Evolutionary conservation across 371 early-diverging fungal species (phyloP).

Genomic region (Mortierella sp.): DNA sequence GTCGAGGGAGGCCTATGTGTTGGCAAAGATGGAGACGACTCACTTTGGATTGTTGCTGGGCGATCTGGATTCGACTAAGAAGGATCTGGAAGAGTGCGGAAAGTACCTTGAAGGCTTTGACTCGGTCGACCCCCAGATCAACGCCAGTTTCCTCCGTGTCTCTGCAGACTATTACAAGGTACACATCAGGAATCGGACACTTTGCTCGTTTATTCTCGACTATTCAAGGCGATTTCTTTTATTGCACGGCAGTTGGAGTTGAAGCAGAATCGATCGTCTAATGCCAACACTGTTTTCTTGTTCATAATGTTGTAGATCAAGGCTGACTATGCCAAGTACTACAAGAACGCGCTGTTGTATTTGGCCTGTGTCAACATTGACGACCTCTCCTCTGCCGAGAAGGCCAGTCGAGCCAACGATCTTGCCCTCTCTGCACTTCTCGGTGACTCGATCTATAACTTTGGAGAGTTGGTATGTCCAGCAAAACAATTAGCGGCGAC

Average conservation of each 20-base stretch:
- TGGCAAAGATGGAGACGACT: slow-evolving; percentile 90
- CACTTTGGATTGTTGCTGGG: slow-evolving; percentile 81
- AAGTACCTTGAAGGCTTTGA: slow-evolving; percentile 85
- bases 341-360: slow-evolving; percentile 94
- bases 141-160: slow-evolving; percentile 95
- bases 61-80: slow-evolving; percentile 85
- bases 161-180: slow-evolving; percentile 96
- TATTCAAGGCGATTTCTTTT: background rate
- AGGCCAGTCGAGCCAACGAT: slow-evolving; percentile 90
- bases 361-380: slow-evolving; percentile 91
- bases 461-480: slow-evolving; percentile 92
- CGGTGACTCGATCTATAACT: slow-evolving; percentile 97
- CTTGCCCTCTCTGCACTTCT: slow-evolving; percentile 92
- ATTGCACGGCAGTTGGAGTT: background rate
- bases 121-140: slow-evolving; percentile 89
- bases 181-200: too few species aligned
- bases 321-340: slow-evolving; percentile 93
- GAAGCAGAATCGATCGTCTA: background rate
- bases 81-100: slow-evolving; percentile 88
- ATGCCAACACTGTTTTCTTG: background rate
- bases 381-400: slow-evolving; percentile 81
- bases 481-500: background rate
- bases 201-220: background rate
- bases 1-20: slow-evolving; percentile 86
- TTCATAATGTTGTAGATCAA: slow-evolving; percentile 70